phyloP scores from a whole-genome alignment of 139 green algal genomes.

The Penium margaritaceum region DNA sequence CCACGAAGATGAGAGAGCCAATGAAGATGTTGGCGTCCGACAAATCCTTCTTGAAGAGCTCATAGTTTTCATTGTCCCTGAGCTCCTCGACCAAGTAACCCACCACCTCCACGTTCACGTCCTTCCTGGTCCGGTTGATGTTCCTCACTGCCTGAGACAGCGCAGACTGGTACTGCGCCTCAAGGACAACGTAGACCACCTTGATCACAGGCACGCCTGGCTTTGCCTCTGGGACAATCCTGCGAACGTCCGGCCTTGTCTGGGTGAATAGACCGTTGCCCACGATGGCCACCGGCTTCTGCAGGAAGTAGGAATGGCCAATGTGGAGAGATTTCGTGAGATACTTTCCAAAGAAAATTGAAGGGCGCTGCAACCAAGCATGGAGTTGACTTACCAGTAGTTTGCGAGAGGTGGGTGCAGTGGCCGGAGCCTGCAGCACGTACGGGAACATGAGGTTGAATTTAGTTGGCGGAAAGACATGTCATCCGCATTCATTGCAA shows the following conservation, averaged over 20 bases:
- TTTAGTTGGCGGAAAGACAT: too few relatives aligned
- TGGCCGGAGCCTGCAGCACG: too few relatives aligned
- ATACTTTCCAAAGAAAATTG: too few relatives aligned
- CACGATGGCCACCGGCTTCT: too few relatives aligned
- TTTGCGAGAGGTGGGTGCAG: too few relatives aligned
- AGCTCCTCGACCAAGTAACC: conserved; percentile 98
- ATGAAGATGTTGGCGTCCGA: conserved; percentile 91
- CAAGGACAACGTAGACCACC: conserved; percentile 95
- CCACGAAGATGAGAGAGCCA: conserved; percentile 98
- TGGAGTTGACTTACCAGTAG: too few relatives aligned
- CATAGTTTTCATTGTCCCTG: conserved; percentile 77
- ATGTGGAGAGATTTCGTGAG: too few relatives aligned
- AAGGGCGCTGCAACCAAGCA: too few relatives aligned
- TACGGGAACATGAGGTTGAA: too few relatives aligned
- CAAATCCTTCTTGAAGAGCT: conserved; percentile 65
- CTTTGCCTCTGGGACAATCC: conserved; percentile 49
- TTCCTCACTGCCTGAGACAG: conserved; percentile 73
- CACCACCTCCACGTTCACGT: conserved; percentile 88
- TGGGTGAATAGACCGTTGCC: conserved; percentile 79
- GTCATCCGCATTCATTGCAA: too few relatives aligned
- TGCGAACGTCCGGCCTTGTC: conserved; percentile 78
- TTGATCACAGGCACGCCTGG: conserved; percentile 58
- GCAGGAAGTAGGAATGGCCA: too few relatives aligned
- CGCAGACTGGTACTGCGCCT: conserved; percentile 94
- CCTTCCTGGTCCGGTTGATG: conserved; percentile 79